Evolutionary conservation across 164 flowering plant genomes (phyloP), one percentile per base, ranked within the genome.

Genomic region (Dillenia turbinata): DNA sequence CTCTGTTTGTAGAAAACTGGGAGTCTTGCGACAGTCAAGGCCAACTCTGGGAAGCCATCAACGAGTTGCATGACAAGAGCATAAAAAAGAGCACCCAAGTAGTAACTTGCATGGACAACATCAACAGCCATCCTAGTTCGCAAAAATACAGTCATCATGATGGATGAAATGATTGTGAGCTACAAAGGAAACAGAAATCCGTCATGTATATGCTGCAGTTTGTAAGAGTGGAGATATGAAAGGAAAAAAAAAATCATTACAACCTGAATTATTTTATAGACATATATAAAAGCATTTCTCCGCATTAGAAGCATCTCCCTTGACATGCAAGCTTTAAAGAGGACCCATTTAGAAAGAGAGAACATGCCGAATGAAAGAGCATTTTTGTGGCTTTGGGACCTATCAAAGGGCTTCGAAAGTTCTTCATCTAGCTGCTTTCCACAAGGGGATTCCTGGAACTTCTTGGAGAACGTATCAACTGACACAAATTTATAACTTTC

Each of bases 1-100:
- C 69, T 77, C 52, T 80, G 87, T 59, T 83, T 81, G 61, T 84
- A 79, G 66, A 84, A 79, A 12, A 79, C 78, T 44, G 67, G 47
- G 16, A 84, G 79, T 26, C 83, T 63, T 26, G 59, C 24, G 43
- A 76, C 56, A 5, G 81, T 77, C 81, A 83, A 59, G 17, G 75
- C 43, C 52, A 79, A 33, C 70, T 83, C 84, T 13, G 83, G 78
- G 19, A 74, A 5, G 9, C 80, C 87, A 72, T 83, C 73, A 46
- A 72, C 56, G 2, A 79, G 50, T 52, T 79, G 69, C 54, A 75
- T 56, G 12, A 73, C 8, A 12, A 79, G 68, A 17, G 79, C 72
- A 68, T 43, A 83, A 57, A 69, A 83, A 9, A 81, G 57, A 12
- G 83, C 60, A 24, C 82, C 78, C 76, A 83, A 57, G 61, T 75